Percentiles rank a stretch among this genome's conserved stretches.
phyloP scores from a whole-genome alignment of 805 yeast genomes.

The Osmozyma mogii region DNA sequence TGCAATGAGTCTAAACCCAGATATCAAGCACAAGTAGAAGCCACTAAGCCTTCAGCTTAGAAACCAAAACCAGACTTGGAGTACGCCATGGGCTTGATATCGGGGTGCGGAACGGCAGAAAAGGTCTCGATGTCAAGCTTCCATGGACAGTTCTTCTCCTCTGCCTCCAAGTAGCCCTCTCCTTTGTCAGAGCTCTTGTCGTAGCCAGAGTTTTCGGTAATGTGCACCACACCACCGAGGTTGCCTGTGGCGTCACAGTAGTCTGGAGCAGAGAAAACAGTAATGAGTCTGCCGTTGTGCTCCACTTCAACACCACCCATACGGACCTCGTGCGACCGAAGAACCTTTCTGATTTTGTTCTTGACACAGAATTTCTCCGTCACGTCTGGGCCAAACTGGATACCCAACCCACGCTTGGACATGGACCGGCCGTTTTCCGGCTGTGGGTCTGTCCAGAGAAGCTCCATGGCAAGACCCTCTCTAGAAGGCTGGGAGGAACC shows the following conservation, averaged over 20 bases:
- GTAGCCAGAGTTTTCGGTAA: slow-evolving; percentile 40
- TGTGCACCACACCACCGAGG: slow-evolving; percentile 80
- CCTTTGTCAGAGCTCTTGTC: slow-evolving; percentile 39
- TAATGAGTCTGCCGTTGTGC: slow-evolving; percentile 77
- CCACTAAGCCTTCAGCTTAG: slow-evolving; percentile 10
- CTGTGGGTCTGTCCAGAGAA: slow-evolving; percentile 97
- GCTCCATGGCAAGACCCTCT: slow-evolving; percentile 91
- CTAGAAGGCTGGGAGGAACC: slow-evolving; percentile 72
- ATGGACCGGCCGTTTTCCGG: slow-evolving; percentile 68
- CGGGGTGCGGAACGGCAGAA: slow-evolving; percentile 83
- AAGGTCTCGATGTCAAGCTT: slow-evolving; percentile 51
- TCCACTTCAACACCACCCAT: slow-evolving; percentile 85
- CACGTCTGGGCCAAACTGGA: slow-evolving; percentile 95
- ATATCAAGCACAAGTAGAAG: no score
- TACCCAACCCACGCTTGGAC: slow-evolving; percentile 90
- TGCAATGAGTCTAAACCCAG: no score
- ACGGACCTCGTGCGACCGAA: slow-evolving; percentile 93
- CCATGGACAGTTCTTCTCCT: slow-evolving; percentile 38
- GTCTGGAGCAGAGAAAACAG: slow-evolving; percentile 98
- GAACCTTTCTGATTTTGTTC: slow-evolving; percentile 69
- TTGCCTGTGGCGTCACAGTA: slow-evolving; percentile 93
- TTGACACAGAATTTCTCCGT: slow-evolving; percentile 68
- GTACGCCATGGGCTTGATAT: slow-evolving; percentile 92
- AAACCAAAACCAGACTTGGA: slow-evolving; percentile 38
- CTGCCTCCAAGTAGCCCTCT: slow-evolving; percentile 29